phyloP scores from a whole-genome alignment of 495 filamentous ascomycete species.

The Xylaria sp. region DNA sequence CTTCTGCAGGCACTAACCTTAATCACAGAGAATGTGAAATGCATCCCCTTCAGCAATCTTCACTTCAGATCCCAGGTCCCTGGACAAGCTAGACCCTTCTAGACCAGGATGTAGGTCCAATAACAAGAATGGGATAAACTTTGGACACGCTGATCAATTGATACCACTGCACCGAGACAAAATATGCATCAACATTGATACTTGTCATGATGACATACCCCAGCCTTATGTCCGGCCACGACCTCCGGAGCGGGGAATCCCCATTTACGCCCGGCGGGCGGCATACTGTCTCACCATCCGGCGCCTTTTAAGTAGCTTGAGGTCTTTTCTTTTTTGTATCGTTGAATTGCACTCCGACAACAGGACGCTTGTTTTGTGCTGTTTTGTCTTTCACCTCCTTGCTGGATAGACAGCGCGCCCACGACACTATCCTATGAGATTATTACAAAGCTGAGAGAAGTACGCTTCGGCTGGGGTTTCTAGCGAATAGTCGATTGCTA shows the following conservation, averaged over 20 bases:
- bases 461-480: not conserved
- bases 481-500: not conserved
- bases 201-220: not conserved
- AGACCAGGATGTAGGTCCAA: not conserved
- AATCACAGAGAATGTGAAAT: not conserved
- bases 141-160: not conserved
- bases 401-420: not conserved
- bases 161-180: not conserved
- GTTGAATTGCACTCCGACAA: not conserved
- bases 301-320: not conserved
- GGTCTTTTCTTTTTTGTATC: not conserved
- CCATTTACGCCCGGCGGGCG: conserved; percentile 19
- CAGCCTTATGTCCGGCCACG: not conserved
- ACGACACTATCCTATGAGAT: not conserved
- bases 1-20: not conserved
- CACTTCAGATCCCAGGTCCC: not conserved
- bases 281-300: not conserved
- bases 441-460: not conserved
- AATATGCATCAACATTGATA: not conserved
- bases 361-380: not conserved
- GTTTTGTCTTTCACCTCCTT: not conserved
- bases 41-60: not conserved
- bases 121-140: not conserved
- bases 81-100: not conserved
- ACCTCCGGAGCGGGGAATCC: not conserved